phyloP scores from a whole-genome alignment of 108 stramenopile species.

The Nannochloropsis salina region DNA sequence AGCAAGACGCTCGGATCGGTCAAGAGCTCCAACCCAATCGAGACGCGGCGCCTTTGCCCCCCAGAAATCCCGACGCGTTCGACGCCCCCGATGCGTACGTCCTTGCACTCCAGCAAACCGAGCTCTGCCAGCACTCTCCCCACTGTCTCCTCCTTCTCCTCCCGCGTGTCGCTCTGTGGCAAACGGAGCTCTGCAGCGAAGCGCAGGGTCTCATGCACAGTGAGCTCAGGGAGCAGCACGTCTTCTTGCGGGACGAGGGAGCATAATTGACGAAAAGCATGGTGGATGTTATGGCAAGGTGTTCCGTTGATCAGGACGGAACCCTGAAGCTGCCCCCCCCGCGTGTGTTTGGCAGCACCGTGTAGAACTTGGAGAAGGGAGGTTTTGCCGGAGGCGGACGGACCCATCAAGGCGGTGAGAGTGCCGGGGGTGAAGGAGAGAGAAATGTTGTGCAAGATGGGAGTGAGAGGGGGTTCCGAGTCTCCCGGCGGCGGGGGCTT shows the following conservation, averaged over 20 bases:
- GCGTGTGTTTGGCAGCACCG: not conserved
- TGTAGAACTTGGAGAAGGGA: constrained; percentile 20
- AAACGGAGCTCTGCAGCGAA: not conserved
- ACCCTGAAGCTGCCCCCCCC: not conserved
- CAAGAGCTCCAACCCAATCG: constrained; percentile 61
- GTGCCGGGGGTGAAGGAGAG: constrained; percentile 13
- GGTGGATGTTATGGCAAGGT: not conserved
- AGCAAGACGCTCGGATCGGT: constrained; percentile 52
- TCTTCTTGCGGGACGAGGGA: not conserved
- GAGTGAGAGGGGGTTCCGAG: not conserved
- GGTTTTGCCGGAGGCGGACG: not conserved
- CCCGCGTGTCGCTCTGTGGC: not conserved
- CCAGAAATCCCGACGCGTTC: constrained; percentile 41
- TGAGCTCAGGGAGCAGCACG: not conserved
- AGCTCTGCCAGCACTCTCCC: constrained; percentile 7
- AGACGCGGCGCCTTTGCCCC: constrained; percentile 68
- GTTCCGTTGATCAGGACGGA: constrained; percentile 6
- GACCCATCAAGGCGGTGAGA: not conserved
- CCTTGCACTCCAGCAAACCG: not conserved
- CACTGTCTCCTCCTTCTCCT: constrained; percentile 2
- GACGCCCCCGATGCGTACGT: not conserved
- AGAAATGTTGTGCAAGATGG: not conserved
- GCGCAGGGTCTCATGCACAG: not conserved
- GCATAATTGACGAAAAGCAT: constrained; percentile 20
- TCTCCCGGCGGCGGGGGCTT: not conserved